Percentiles rank a stretch among this genome's conserved stretches.
Conservation (phyloP, 495 filamentous ascomycete species). For the Xylaria longipes region DNA sequence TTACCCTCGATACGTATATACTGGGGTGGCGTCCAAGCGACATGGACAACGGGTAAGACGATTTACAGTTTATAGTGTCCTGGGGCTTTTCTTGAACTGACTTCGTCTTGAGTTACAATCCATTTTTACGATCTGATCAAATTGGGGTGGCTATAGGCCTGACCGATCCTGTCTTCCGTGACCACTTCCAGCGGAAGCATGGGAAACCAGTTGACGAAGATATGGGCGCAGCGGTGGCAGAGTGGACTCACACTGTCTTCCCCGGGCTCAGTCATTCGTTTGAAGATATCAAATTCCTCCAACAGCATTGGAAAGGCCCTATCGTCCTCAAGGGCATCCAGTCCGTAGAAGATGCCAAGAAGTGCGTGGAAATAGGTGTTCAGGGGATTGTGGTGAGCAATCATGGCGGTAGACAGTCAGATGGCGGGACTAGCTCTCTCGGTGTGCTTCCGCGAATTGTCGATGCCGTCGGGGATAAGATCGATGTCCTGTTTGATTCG, state of each 20-base stretch:
- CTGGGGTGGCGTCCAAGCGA: constrained; percentile 66
- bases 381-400: constrained; percentile 65
- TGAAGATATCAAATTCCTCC: constrained; percentile 63
- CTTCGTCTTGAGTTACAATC: constrained; percentile 29
- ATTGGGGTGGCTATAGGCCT: constrained; percentile 37
- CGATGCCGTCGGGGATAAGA: constrained; percentile 56
- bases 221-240: constrained; percentile 28
- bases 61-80: not conserved
- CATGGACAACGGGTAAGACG: constrained; percentile 64
- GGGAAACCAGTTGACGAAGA: constrained; percentile 18
- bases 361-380: constrained; percentile 55
- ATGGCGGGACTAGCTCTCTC: constrained; percentile 61
- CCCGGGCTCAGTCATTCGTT: constrained; percentile 30
- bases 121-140: constrained; percentile 35
- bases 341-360: constrained; percentile 58
- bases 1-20: constrained; percentile 63
- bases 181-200: constrained; percentile 32
- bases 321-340: constrained; percentile 69
- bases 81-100: not conserved
- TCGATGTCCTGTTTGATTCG: constrained; percentile 66
- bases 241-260: constrained; percentile 34
- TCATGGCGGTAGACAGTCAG: constrained; percentile 67
- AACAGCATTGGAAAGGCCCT: constrained; percentile 50
- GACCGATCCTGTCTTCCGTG: constrained; percentile 37
- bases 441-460: constrained; percentile 59